phyloP scores from a whole-genome alignment of 345 rosid genomes.

The Trapa bicornis region DNA sequence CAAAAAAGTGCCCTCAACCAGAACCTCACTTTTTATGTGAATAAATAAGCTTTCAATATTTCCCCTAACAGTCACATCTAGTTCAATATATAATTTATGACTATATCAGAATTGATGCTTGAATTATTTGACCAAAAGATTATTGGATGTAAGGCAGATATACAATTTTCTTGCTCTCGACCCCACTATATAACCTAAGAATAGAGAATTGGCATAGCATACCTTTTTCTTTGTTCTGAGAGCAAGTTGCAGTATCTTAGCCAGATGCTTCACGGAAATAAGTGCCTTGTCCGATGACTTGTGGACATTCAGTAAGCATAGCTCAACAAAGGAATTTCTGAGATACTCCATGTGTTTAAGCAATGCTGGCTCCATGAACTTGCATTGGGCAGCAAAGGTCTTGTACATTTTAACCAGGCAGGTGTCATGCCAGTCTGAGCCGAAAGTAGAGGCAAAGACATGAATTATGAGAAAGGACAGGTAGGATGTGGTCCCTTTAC shows the following conservation, averaged over 20 bases:
- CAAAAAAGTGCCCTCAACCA: not conserved
- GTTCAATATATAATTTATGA: not conserved
- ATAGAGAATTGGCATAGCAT: slow-evolving; percentile 1
- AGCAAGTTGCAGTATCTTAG: slow-evolving; percentile 56
- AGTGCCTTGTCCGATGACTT: slow-evolving; percentile 53
- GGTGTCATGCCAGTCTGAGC: slow-evolving; percentile 42
- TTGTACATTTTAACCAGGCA: slow-evolving; percentile 57
- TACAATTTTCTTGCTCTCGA: not conserved
- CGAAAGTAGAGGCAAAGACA: slow-evolving; percentile 44
- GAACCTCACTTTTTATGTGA: not conserved
- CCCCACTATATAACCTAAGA: not conserved
- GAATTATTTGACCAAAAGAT: too few species aligned
- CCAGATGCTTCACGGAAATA: slow-evolving; percentile 51
- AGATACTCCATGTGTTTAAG: slow-evolving; percentile 35
- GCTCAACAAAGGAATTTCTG: slow-evolving; percentile 52
- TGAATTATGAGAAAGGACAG: slow-evolving; percentile 45
- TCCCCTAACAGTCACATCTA: not conserved
- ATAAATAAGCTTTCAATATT: not conserved
- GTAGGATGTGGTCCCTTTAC: slow-evolving; percentile 41
- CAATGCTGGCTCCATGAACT: slow-evolving; percentile 37
- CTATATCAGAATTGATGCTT: not conserved
- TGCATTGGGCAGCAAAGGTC: slow-evolving; percentile 55
- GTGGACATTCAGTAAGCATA: slow-evolving; percentile 74
- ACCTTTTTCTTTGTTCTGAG: slow-evolving; percentile 70
- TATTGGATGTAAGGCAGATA: not conserved